These are phyloP conservation scores for Zostera marina DNA, from an alignment of 116 monocot species.

Conservation along the genomic window DNA sequence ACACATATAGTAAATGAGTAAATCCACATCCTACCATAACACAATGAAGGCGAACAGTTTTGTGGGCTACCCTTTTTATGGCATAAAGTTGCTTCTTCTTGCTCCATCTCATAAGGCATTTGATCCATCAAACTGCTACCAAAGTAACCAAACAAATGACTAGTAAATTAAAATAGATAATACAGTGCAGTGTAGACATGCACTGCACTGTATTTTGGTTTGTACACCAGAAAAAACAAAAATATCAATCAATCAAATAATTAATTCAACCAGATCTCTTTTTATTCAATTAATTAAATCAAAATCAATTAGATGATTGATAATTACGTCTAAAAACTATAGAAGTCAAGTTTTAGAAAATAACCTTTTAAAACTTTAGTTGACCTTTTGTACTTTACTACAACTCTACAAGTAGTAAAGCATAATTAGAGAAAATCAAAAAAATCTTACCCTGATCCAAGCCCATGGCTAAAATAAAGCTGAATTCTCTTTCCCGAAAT, in stretches of 20 bases:
- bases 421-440: background rate
- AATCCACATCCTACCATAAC: slow-evolving; percentile 25
- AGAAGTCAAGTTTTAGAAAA: no score
- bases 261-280: no score
- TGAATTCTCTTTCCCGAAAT: slow-evolving; percentile 52
- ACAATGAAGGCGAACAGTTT: slow-evolving; percentile 21
- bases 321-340: no score
- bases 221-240: no score
- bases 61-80: slow-evolving; percentile 21
- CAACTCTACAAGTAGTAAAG: no score
- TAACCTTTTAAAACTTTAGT: no score
- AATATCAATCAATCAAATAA: no score
- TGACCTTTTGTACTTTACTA: no score
- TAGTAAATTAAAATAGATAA: background rate
- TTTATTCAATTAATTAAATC: no score
- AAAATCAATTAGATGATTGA: no score
- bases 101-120: slow-evolving; percentile 35
- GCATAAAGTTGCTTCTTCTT: slow-evolving; percentile 27
- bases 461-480: slow-evolving; percentile 30
- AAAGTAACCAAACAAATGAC: slow-evolving; percentile 2
- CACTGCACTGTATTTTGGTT: no score
- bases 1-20: background rate
- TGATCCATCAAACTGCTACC: slow-evolving; percentile 42
- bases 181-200: no score
- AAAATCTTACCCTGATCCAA: slow-evolving; percentile 30